Evolutionary conservation across 1,284 basidiomycete genomes (phyloP).

Genomic region (Naganishia sp.): DNA sequence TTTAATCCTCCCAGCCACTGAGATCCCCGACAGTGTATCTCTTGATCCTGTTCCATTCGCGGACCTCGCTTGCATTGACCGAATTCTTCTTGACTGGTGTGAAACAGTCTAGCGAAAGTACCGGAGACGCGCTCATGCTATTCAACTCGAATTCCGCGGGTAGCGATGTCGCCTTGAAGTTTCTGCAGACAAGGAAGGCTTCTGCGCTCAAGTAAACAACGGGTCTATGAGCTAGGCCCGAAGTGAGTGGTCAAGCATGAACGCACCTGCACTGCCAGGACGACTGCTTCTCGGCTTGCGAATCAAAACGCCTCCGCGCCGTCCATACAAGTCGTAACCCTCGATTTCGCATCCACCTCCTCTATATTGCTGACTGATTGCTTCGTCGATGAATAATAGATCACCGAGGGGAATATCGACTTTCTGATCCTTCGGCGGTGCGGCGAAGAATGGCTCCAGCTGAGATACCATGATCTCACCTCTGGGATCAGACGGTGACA

Average conservation of each 20-base stretch:
- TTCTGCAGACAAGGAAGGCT: conserved; percentile 60
- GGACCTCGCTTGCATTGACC: not conserved
- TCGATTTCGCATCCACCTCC: conserved; percentile 29
- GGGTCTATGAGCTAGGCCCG: not conserved
- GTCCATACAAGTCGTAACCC: conserved; percentile 43
- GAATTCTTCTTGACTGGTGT: not conserved
- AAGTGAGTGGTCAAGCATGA: not conserved
- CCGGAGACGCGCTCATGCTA: conserved; percentile 12
- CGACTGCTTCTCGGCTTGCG: conserved; percentile 54
- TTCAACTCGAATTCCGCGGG: conserved; percentile 35
- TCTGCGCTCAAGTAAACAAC: conserved; percentile 45
- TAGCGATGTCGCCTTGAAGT: conserved; percentile 52
- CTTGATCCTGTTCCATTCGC: conserved; percentile 31
- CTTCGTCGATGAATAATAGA: conserved; percentile 36
- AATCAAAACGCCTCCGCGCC: conserved; percentile 54
- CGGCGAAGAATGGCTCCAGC: conserved; percentile 56
- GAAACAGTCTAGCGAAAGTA: conserved; percentile 31
- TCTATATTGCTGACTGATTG: conserved; percentile 52
- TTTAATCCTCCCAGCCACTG: conserved; percentile 16
- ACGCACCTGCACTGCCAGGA: conserved; percentile 53
- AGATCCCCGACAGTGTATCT: conserved; percentile 30
- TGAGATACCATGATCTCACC: conserved; percentile 57
- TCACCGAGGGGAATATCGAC: conserved; percentile 33
- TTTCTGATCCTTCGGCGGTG: conserved; percentile 34
- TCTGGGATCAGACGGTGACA: conserved; percentile 54